Conservation (phyloP, 768 basidiomycete genomes). For the Neoboletus brunneissimus region DNA sequence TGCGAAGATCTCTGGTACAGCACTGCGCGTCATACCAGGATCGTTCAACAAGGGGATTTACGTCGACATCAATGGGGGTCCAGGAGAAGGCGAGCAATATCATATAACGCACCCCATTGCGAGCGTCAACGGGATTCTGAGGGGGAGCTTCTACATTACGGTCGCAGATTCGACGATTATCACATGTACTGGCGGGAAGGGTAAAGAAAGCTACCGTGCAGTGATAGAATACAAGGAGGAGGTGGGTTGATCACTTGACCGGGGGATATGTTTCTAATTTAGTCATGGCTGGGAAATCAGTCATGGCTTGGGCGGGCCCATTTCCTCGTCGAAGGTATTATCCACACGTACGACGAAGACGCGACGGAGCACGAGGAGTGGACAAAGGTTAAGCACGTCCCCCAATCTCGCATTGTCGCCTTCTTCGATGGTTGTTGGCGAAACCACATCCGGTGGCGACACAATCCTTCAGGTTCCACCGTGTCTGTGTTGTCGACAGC, state of each 20-base stretch:
- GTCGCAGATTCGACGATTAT: constrained; percentile 76
- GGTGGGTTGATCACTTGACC: constrained; percentile 44
- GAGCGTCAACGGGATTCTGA: constrained; percentile 85
- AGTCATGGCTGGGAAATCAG: constrained; percentile 29
- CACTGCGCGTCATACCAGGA: constrained; percentile 80
- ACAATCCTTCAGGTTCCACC: constrained; percentile 48
- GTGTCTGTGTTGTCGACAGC: constrained; percentile 40
- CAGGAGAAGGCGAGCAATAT: constrained; percentile 76
- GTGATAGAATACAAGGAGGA: constrained; percentile 97
- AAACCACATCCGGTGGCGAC: constrained; percentile 77
- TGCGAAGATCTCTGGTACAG: constrained; percentile 87
- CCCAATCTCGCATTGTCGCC: constrained; percentile 70
- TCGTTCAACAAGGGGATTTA: constrained; percentile 87
- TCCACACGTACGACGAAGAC: constrained; percentile 75
- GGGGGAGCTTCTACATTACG: constrained; percentile 90
- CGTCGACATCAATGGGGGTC: constrained; percentile 69
- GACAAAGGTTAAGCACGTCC: constrained; percentile 90
- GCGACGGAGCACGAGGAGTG: constrained; percentile 64
- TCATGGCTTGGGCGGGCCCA: constrained; percentile 90
- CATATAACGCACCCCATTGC: constrained; percentile 89
- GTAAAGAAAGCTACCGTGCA: constrained; percentile 63
- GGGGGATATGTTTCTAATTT: background rate
- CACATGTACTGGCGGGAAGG: constrained; percentile 71
- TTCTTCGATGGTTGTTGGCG: constrained; percentile 89
- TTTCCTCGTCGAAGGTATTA: constrained; percentile 83